Percentiles rank a stretch among this genome's conserved stretches.
phyloP scores from a whole-genome alignment of 805 yeast genomes.

The Teunomyces panamensis region DNA sequence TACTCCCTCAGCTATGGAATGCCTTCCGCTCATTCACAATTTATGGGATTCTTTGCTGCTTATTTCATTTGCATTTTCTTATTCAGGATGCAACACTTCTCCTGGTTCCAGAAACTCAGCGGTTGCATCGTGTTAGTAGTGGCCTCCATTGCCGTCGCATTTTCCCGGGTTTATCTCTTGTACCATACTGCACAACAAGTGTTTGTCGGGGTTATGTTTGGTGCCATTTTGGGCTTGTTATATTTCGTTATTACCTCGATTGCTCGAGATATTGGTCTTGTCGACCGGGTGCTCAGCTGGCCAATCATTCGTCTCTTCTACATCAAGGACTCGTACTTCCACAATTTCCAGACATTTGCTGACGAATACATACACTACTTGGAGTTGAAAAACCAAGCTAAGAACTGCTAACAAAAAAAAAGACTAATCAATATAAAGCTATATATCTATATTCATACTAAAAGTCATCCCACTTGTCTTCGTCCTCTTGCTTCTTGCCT shows the following conservation, averaged over 20 bases:
- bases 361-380: constrained; percentile 39
- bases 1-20: constrained; percentile 74
- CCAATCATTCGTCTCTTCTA: constrained; percentile 48
- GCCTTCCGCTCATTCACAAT: constrained; percentile 97
- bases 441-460: constrained; percentile 16
- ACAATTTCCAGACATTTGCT: constrained; percentile 43
- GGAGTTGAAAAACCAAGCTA: constrained; percentile 1
- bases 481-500: constrained; percentile 43
- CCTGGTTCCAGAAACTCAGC: constrained; percentile 18
- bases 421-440: not conserved
- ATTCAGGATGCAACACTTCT: constrained; percentile 40
- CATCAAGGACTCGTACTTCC: constrained; percentile 60
- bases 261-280: constrained; percentile 63
- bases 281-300: constrained; percentile 62
- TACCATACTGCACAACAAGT: constrained; percentile 81
- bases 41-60: constrained; percentile 80
- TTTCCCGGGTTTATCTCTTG: constrained; percentile 70
- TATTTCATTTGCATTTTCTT: constrained; percentile 47
- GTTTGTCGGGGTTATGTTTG: constrained; percentile 64
- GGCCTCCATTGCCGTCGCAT: constrained; percentile 47
- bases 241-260: constrained; percentile 55
- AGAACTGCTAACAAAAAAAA: not conserved
- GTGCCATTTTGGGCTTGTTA: constrained; percentile 53
- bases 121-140: constrained; percentile 26
- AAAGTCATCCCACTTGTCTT: constrained; percentile 71